Percentiles rank a stretch among this genome's conserved stretches.
phyloP scores from a whole-genome alignment of 768 basidiomycete species.

The Calocera cornea region DNA sequence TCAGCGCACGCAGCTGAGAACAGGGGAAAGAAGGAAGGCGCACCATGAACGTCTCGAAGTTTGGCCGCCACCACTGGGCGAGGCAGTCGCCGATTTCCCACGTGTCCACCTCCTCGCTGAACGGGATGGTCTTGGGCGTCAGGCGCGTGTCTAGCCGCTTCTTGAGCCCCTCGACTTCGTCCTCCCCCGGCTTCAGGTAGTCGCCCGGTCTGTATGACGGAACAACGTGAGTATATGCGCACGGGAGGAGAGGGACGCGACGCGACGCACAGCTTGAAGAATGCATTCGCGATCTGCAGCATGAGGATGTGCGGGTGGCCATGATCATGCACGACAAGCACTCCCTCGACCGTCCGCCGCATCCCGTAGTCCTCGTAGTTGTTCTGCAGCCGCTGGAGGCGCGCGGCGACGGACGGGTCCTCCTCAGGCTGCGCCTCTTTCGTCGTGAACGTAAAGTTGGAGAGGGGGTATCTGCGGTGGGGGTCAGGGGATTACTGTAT shows the following conservation, averaged over 20 bases:
- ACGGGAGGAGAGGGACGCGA: not conserved
- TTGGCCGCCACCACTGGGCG: conserved; percentile 98
- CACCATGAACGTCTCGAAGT: conserved; percentile 98
- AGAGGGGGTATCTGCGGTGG: conserved; percentile 59
- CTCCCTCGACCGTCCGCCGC: conserved; percentile 84
- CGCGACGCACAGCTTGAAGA: conserved; percentile 84
- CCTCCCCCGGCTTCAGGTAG: conserved; percentile 92
- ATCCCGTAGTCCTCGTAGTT: conserved; percentile 97
- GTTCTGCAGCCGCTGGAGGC: conserved; percentile 83
- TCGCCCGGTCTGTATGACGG: conserved; percentile 69
- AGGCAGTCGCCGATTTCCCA: conserved; percentile 96
- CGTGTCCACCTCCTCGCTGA: conserved; percentile 58
- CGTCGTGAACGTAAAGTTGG: conserved; percentile 88
- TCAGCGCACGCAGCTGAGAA: conserved; percentile 4
- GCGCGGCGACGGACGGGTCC: conserved; percentile 88
- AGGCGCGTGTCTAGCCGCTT: conserved; percentile 78
- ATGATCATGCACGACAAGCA: conserved; percentile 86
- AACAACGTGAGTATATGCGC: conserved; percentile 3
- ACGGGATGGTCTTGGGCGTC: conserved; percentile 69
- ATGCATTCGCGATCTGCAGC: conserved; percentile 96
- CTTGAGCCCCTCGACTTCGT: conserved; percentile 83
- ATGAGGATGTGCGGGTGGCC: conserved; percentile 96
- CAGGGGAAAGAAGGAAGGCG: conserved; percentile 22
- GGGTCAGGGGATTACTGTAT: not conserved
- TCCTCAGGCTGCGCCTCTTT: conserved; percentile 97